Evolutionary conservation across 805 yeast species (phyloP).

Genomic region (Saccharomycopsis capsularis): DNA sequence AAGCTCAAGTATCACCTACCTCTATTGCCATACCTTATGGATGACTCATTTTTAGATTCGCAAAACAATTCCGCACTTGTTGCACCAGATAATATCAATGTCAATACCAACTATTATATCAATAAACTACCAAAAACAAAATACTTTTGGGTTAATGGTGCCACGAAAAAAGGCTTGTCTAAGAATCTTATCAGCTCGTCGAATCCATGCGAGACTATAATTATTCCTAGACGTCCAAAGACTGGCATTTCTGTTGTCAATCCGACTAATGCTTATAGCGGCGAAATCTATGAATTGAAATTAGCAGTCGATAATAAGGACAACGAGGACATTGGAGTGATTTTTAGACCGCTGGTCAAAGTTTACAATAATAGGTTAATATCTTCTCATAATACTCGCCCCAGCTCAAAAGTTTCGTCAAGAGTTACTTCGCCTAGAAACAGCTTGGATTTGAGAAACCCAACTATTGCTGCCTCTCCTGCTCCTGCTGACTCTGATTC

Average conservation of each 20-base stretch:
- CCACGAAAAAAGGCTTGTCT: conserved; percentile 1
- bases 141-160: conserved; percentile 20
- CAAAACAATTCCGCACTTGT: conserved; percentile 9
- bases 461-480: background rate
- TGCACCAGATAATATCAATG: conserved; percentile 5
- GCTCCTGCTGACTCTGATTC: background rate
- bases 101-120: conserved; percentile 3
- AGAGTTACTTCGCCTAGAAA: conserved; percentile 16
- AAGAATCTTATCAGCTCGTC: conserved; percentile 20
- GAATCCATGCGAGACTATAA: conserved; percentile 25
- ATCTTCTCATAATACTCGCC: background rate
- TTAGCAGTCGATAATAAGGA: conserved; percentile 30
- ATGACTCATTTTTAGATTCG: conserved; percentile 13
- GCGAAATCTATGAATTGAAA: conserved; percentile 27
- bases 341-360: conserved; percentile 22
- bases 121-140: conserved; percentile 11
- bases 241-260: conserved; percentile 26
- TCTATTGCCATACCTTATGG: background rate
- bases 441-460: conserved; percentile 11
- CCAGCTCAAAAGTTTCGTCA: conserved; percentile 13
- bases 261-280: conserved; percentile 28
- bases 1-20: conserved; percentile 19
- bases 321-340: conserved; percentile 28
- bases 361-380: conserved; percentile 8
- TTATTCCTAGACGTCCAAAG: conserved; percentile 36